Conservation (phyloP, 768 basidiomycete species). For the Xerocomus brunneocitrinus region DNA sequence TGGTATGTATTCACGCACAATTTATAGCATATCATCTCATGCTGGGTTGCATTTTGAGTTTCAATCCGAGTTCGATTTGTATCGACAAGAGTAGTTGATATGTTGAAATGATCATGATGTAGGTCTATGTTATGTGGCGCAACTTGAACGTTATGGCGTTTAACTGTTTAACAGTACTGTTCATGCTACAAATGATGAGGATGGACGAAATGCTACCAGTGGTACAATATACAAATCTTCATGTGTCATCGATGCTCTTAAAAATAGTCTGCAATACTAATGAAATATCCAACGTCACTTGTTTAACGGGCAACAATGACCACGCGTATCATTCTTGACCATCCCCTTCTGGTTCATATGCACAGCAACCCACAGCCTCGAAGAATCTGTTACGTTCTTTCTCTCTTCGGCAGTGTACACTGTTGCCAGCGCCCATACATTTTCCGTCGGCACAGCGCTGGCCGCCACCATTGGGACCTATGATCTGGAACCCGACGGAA, state of each 20-base stretch:
- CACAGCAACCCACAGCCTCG: constrained; percentile 40
- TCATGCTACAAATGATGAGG: not conserved
- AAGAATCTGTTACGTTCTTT: constrained; percentile 43
- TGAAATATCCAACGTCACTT: not conserved
- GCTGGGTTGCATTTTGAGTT: constrained; percentile 14
- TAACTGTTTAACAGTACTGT: too few relatives aligned
- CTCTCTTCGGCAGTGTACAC: constrained; percentile 38
- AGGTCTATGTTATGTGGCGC: too few relatives aligned
- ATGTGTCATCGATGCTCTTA: not conserved
- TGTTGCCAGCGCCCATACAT: constrained; percentile 37
- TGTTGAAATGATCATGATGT: not conserved
- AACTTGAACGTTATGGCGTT: too few relatives aligned
- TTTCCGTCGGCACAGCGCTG: constrained; percentile 33
- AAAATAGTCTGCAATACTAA: not conserved
- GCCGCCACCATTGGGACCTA: constrained; percentile 9
- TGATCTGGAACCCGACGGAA: constrained; percentile 8
- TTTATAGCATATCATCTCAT: not conserved
- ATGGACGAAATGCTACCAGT: not conserved
- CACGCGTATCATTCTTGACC: not conserved
- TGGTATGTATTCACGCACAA: constrained; percentile 13
- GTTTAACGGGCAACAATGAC: not conserved
- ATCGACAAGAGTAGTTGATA: too few relatives aligned
- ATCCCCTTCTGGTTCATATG: constrained; percentile 37
- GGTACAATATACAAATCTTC: not conserved
- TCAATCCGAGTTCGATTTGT: constrained; percentile 26